Evolutionary conservation across 768 basidiomycete genomes (phyloP).

Genomic region (Coprinopsis marcescibilis): DNA sequence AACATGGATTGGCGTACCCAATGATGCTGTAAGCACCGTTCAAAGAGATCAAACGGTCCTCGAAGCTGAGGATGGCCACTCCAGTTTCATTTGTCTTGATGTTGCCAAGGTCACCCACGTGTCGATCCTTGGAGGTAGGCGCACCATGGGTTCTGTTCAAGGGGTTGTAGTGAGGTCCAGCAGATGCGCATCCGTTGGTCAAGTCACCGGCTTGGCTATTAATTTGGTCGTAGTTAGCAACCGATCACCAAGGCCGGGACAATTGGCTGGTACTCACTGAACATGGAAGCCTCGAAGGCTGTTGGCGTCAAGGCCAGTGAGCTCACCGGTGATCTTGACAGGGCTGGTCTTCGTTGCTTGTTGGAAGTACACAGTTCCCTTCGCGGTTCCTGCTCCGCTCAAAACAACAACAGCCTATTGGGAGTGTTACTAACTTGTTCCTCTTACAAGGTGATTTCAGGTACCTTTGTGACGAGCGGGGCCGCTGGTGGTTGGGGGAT

Average conservation of each 20-base stretch:
- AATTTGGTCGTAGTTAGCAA: background rate
- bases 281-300: slow-evolving; percentile 72
- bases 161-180: slow-evolving; percentile 78
- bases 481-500: background rate
- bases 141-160: slow-evolving; percentile 59
- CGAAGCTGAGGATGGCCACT: slow-evolving; percentile 50
- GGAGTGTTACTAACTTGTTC: too few relatives aligned
- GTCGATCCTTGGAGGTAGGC: slow-evolving; percentile 45
- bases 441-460: background rate
- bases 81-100: slow-evolving; percentile 45
- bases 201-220: slow-evolving; percentile 50
- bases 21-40: slow-evolving; percentile 56
- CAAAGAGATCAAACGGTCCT: slow-evolving; percentile 62
- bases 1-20: slow-evolving; percentile 37
- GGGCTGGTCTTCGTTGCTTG: slow-evolving; percentile 44
- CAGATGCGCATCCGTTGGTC: slow-evolving; percentile 53
- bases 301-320: slow-evolving; percentile 53
- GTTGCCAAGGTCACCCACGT: slow-evolving; percentile 76
- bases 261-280: slow-evolving; percentile 44
- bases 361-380: slow-evolving; percentile 60
- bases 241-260: background rate
- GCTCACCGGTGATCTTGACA: slow-evolving; percentile 56
- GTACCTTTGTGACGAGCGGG: slow-evolving; percentile 2
- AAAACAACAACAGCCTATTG: slow-evolving; percentile 47
- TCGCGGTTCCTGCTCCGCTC: slow-evolving; percentile 51